phyloP scores from a whole-genome alignment of 345 rosid species.

The Hypericum perforatum region DNA sequence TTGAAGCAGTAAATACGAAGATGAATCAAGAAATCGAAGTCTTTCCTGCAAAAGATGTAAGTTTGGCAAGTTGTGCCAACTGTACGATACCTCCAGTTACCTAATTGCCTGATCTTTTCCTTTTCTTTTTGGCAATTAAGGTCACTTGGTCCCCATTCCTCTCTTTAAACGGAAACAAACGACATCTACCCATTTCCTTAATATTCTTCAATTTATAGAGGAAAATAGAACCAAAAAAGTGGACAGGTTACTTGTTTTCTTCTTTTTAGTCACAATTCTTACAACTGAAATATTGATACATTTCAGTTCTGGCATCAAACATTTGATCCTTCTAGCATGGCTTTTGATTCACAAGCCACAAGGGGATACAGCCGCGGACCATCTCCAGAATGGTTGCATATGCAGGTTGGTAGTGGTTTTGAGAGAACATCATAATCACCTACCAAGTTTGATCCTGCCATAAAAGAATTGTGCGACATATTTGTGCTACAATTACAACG shows the following conservation, averaged over 20 bases:
- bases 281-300: background rate
- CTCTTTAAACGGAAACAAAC: no score
- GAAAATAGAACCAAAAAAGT: background rate
- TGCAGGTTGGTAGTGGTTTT: constrained; percentile 70
- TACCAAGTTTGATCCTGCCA: background rate
- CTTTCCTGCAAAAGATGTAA: constrained; percentile 66
- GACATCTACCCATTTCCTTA: no score
- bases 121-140: no score
- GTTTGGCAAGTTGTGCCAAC: constrained; percentile 11
- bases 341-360: constrained; percentile 49
- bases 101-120: no score
- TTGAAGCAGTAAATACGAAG: constrained; percentile 73
- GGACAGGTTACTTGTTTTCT: background rate
- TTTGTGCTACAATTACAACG: constrained; percentile 17
- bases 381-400: constrained; percentile 86
- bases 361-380: constrained; percentile 54
- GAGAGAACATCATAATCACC: constrained; percentile 48
- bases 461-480: background rate
- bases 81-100: no score
- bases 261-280: background rate
- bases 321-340: constrained; percentile 44
- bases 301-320: constrained; percentile 63
- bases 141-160: no score
- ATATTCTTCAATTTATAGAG: no score
- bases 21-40: constrained; percentile 49